These are phyloP conservation scores for Penicillium simplicissimum DNA, from an alignment of 495 filamentous ascomycete species.

Conservation along the genomic window DNA sequence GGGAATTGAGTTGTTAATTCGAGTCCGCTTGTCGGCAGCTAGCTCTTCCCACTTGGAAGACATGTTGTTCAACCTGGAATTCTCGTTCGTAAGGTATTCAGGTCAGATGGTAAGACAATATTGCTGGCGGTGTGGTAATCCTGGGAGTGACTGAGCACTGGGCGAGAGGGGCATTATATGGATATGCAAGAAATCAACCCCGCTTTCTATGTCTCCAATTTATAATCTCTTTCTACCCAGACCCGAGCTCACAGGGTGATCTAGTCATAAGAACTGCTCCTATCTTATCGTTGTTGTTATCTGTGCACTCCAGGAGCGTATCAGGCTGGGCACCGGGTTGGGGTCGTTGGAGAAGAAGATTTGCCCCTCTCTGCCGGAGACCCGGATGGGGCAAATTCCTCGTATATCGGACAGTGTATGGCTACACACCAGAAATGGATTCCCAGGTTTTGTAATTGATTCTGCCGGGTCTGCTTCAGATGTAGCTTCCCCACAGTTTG, in stretches of 20 bases:
- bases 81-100: background rate
- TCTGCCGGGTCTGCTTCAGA: background rate
- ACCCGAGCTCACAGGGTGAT: background rate
- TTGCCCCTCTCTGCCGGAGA: background rate
- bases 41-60: constrained; percentile 9
- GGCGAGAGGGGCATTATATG: background rate
- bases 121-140: background rate
- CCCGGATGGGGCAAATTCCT: background rate
- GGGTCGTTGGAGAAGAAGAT: constrained; percentile 15
- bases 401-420: background rate
- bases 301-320: background rate
- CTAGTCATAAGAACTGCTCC: background rate
- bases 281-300: constrained; percentile 2
- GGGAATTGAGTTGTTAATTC: constrained; percentile 17
- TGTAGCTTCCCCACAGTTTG: background rate
- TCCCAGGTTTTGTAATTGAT: background rate
- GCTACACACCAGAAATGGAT: background rate
- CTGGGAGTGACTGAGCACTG: background rate
- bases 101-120: background rate
- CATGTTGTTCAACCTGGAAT: background rate
- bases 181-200: background rate
- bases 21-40: constrained; percentile 11
- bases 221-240: background rate
- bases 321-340: background rate
- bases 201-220: background rate